Evolutionary conservation across 2,329 filamentous ascomycete species (phyloP).

Genomic region (Colletotrichum sansevieriae): DNA sequence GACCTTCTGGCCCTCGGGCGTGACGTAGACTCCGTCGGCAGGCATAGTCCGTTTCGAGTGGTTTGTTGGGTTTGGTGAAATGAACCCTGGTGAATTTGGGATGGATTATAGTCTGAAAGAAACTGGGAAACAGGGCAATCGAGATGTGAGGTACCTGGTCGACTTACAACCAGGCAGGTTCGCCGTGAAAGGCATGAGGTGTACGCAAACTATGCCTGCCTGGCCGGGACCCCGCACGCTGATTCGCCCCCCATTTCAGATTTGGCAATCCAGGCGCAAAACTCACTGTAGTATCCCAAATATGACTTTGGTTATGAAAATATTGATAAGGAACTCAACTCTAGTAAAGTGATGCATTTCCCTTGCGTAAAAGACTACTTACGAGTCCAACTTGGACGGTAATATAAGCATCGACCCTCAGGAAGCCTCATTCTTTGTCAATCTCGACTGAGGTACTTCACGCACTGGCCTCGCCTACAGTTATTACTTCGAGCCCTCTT

Average conservation of each 20-base stretch:
- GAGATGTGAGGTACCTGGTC: neutral
- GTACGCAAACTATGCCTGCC: conserved; percentile 32
- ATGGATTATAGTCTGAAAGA: too few species aligned
- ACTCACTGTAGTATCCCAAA: neutral
- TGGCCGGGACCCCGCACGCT: conserved; percentile 5
- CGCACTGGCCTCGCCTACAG: too few species aligned
- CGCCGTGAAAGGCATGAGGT: neutral
- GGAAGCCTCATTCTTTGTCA: too few species aligned
- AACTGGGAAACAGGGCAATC: too few species aligned
- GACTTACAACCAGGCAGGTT: conserved; percentile 5
- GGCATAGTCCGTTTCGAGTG: conserved; percentile 44
- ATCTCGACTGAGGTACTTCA: too few species aligned
- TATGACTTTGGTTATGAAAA: neutral
- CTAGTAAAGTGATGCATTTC: too few species aligned
- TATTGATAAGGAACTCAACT: too few species aligned
- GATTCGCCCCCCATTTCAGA: neutral
- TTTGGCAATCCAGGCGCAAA: conserved; percentile 4
- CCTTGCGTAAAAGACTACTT: too few species aligned
- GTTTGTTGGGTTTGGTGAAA: neutral
- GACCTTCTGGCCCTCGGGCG: conserved; percentile 49
- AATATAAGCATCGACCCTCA: too few species aligned
- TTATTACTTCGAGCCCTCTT: too few species aligned
- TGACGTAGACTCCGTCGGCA: conserved; percentile 45
- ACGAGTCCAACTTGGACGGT: neutral
- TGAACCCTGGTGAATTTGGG: too few species aligned